These are phyloP conservation scores for Pichia deserticola DNA, from an alignment of 805 yeast genomes.

Conservation along the genomic window DNA sequence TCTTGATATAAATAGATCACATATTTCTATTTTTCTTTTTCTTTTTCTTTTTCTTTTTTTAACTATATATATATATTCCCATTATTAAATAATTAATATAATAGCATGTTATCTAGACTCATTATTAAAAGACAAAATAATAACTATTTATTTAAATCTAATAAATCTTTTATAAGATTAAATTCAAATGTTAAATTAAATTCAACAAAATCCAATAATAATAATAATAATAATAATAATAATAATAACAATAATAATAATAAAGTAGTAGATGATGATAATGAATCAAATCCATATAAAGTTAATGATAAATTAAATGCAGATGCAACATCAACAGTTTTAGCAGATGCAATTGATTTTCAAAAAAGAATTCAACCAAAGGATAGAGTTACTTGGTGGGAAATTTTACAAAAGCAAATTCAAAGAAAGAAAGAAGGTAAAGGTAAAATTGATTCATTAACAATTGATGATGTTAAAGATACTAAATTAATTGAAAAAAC, in stretches of 20 bases:
- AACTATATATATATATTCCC: no score
- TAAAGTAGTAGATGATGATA: neutral
- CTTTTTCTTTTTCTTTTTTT: no score
- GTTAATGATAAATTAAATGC: conserved; percentile 34
- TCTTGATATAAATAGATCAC: no score
- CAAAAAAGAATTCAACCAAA: conserved; percentile 31
- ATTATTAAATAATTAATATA: no score
- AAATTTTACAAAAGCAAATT: conserved; percentile 68
- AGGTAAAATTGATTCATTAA: conserved; percentile 52
- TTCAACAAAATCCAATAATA: neutral
- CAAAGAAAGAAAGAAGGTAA: conserved; percentile 68
- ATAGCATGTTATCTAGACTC: no score
- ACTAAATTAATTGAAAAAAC: conserved; percentile 66
- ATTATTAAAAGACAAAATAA: no score
- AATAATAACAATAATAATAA: no score
- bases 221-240: no score
- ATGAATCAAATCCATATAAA: conserved; percentile 3
- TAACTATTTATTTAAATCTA: no score
- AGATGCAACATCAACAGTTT: conserved; percentile 66
- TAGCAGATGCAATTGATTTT: conserved; percentile 52
- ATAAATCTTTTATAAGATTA: neutral
- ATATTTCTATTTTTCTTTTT: no score
- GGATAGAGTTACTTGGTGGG: conserved; percentile 73
- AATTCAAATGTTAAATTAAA: neutral
- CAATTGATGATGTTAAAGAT: conserved; percentile 66